A percentile compares a stretch with the other conserved stretches of the same genome.
phyloP scores from a whole-genome alignment of 768 basidiomycete species.

The Clathrus columnatus region DNA sequence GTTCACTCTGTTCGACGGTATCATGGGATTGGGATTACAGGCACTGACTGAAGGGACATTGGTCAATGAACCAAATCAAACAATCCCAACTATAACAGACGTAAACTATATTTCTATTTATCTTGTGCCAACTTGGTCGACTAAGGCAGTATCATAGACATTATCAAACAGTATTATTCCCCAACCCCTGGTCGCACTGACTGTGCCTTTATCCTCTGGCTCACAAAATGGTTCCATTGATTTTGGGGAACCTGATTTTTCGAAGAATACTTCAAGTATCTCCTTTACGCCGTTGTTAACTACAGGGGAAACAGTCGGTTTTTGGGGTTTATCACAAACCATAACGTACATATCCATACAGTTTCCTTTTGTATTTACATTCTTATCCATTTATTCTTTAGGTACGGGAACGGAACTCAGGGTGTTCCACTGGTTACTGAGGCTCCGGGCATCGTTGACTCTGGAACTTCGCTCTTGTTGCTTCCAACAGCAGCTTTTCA shows the following conservation, averaged over 20 bases:
- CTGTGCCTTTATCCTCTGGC: slow-evolving; percentile 16
- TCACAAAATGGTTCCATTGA: slow-evolving; percentile 17
- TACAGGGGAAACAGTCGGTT: slow-evolving; percentile 16
- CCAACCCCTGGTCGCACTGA: slow-evolving; percentile 20
- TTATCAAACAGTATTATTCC: slow-evolving; percentile 19
- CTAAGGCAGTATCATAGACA: background rate
- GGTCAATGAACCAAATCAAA: background rate
- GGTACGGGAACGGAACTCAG: slow-evolving; percentile 28
- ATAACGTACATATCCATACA: slow-evolving; percentile 17
- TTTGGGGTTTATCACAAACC: slow-evolving; percentile 26
- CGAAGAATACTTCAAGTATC: slow-evolving; percentile 6
- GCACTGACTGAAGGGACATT: slow-evolving; percentile 23
- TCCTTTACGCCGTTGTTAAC: slow-evolving; percentile 13
- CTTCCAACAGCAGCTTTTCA: slow-evolving; percentile 28
- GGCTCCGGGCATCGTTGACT: slow-evolving; percentile 15
- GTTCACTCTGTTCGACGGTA: slow-evolving; percentile 27
- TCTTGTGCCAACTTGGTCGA: background rate
- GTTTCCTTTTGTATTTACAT: background rate
- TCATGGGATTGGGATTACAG: slow-evolving; percentile 28
- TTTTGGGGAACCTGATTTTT: slow-evolving; percentile 19
- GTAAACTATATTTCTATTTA: background rate
- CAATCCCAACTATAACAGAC: slow-evolving; percentile 27
- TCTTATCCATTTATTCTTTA: background rate
- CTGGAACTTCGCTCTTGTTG: slow-evolving; percentile 28
- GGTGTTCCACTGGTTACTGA: background rate